Conservation (phyloP, 805 yeast species). For the Yamadazyma ubonensis region DNA sequence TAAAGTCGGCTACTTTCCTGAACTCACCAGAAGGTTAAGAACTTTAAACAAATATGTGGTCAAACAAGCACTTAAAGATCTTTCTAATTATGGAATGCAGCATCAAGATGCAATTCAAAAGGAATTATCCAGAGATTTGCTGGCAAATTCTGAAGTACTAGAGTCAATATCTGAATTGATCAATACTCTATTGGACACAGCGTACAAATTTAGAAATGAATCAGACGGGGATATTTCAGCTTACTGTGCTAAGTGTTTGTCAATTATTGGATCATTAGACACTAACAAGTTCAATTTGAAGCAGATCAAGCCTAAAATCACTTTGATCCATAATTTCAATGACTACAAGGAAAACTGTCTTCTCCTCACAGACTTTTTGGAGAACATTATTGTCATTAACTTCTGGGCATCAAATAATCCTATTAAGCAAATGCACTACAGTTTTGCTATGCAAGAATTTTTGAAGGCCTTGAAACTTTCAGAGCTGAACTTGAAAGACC, state of each 20-base stretch:
- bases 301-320: constrained; percentile 40
- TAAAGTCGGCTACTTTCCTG: constrained; percentile 41
- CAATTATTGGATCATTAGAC: constrained; percentile 77
- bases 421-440: constrained; percentile 74
- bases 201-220: constrained; percentile 53
- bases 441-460: constrained; percentile 86
- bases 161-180: constrained; percentile 43
- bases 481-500: constrained; percentile 19
- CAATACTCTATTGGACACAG: constrained; percentile 53
- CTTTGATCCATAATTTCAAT: constrained; percentile 61
- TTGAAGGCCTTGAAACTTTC: constrained; percentile 59
- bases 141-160: constrained; percentile 1
- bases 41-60: constrained; percentile 72
- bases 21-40: constrained; percentile 53
- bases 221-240: constrained; percentile 46
- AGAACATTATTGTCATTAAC: constrained; percentile 70
- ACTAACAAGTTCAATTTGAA: constrained; percentile 51
- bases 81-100: constrained; percentile 50
- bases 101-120: constrained; percentile 50
- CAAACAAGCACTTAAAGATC: constrained; percentile 66
- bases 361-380: constrained; percentile 65
- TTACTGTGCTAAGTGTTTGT: constrained; percentile 66
- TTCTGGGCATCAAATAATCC: constrained; percentile 93
- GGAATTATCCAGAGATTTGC: constrained; percentile 21
- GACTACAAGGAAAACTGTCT: constrained; percentile 59